Conservation (phyloP, 305 asterid genomes). For the Plantago lanceolata region DNA sequence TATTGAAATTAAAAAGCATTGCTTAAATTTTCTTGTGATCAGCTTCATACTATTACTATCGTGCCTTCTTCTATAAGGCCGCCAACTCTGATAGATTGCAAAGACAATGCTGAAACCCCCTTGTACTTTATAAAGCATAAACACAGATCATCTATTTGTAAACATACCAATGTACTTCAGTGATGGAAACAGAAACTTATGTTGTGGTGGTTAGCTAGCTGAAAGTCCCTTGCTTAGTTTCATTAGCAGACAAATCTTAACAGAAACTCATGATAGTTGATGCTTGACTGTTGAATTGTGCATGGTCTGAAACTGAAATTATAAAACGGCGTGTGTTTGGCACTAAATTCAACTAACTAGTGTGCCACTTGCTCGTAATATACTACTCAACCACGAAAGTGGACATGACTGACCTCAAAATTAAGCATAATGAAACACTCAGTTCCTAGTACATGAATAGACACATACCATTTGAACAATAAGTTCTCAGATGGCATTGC, state of each 20-base stretch:
- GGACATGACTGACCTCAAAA: conserved; percentile 1
- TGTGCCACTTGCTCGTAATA: too few relatives aligned
- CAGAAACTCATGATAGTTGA: not conserved
- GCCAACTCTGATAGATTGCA: too few relatives aligned
- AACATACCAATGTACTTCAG: too few relatives aligned
- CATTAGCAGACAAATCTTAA: not conserved
- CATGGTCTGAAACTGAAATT: not conserved
- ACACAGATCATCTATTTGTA: too few relatives aligned
- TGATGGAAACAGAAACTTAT: too few relatives aligned
- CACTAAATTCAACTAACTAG: not conserved
- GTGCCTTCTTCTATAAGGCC: too few relatives aligned
- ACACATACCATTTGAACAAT: conserved; percentile 72
- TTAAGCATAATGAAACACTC: conserved; percentile 3
- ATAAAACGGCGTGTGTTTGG: not conserved
- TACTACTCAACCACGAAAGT: not conserved
- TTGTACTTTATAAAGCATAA: too few relatives aligned
- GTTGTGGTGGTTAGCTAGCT: too few relatives aligned
- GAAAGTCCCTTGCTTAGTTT: not conserved
- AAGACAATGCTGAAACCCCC: too few relatives aligned
- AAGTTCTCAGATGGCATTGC: conserved; percentile 59
- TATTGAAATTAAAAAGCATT: not conserved
- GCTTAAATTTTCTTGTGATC: not conserved
- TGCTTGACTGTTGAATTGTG: not conserved
- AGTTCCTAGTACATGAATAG: conserved; percentile 10
- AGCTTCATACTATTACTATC: too few relatives aligned